Percentiles rank a stretch among this genome's conserved stretches.
Evolutionary conservation across 2,329 filamentous ascomycete genomes (phyloP).

Genomic region (Penicillium sp.): DNA sequence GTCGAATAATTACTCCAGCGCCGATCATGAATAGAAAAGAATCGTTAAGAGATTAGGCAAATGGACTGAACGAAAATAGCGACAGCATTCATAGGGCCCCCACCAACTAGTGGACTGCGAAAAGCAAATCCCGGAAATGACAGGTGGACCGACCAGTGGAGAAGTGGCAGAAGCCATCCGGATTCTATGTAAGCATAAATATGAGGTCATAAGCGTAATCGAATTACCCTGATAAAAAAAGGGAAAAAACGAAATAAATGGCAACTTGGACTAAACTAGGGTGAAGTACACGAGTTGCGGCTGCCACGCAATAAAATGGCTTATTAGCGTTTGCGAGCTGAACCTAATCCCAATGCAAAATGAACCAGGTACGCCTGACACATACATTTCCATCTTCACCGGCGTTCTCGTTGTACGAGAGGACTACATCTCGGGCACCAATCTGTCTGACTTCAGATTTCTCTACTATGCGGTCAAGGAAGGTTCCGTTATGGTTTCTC

Average conservation of each 20-base stretch:
- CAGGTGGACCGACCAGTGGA: conserved; percentile 7
- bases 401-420: conserved; percentile 7
- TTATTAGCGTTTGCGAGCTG: conserved; percentile 3
- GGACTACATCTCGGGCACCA: conserved; percentile 9
- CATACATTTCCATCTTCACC: conserved; percentile 11
- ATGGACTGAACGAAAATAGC: neutral
- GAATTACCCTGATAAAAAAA: neutral
- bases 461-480: conserved; percentile 20
- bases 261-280: neutral
- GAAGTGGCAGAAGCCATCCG: neutral
- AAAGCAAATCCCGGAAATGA: conserved; percentile 14
- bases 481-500: conserved; percentile 1
- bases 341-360: conserved; percentile 4
- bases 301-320: neutral
- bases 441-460: conserved; percentile 12
- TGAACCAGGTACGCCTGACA: conserved; percentile 7
- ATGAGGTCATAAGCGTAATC: neutral
- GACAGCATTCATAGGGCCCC: neutral
- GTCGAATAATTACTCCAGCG: neutral
- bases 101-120: neutral
- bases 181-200: neutral
- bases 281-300: neutral
- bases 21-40: neutral
- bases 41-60: neutral
- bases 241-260: neutral